Conservation (phyloP, 352 stramenopile species). For the Blastocystis sp. region DNA sequence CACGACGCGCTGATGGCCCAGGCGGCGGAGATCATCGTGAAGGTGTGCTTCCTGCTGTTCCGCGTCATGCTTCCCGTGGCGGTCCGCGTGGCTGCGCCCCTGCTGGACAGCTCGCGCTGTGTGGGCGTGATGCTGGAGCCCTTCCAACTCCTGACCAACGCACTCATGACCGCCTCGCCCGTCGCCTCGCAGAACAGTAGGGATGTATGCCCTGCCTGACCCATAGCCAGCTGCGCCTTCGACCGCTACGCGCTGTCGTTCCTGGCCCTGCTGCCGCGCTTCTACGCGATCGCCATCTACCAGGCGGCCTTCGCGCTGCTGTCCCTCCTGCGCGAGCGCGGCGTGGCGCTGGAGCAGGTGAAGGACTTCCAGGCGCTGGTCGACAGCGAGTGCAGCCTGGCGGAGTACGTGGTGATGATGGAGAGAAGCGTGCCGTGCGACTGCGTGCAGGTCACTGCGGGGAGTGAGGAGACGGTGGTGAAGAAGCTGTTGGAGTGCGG, state of each 20-base stretch:
- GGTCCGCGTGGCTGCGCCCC: neutral
- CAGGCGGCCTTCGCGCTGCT: conserved; percentile 12
- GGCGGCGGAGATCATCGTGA: neutral
- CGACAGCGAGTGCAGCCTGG: neutral
- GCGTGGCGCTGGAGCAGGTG: neutral
- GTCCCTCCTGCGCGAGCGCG: neutral
- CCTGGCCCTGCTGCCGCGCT: neutral
- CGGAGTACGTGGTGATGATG: neutral
- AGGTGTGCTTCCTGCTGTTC: neutral
- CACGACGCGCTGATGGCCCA: neutral
- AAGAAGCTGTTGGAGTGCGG: neutral
- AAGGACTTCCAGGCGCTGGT: neutral
- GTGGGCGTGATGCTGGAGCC: neutral
- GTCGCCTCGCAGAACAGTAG: neutral
- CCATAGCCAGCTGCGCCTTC: neutral
- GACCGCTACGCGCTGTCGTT: conserved; percentile 29
- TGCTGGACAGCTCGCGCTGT: neutral
- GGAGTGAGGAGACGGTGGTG: neutral
- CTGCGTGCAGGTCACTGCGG: neutral
- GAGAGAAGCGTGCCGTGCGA: neutral
- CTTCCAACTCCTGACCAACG: conserved; percentile 23
- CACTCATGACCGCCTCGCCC: neutral
- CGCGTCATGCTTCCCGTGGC: neutral
- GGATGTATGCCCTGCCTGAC: neutral
- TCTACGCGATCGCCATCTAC: conserved; percentile 31